A percentile compares a stretch with the other conserved stretches of the same genome.
Evolutionary conservation across 805 yeast species (phyloP).

Genomic region (Yarrowia divulgata): DNA sequence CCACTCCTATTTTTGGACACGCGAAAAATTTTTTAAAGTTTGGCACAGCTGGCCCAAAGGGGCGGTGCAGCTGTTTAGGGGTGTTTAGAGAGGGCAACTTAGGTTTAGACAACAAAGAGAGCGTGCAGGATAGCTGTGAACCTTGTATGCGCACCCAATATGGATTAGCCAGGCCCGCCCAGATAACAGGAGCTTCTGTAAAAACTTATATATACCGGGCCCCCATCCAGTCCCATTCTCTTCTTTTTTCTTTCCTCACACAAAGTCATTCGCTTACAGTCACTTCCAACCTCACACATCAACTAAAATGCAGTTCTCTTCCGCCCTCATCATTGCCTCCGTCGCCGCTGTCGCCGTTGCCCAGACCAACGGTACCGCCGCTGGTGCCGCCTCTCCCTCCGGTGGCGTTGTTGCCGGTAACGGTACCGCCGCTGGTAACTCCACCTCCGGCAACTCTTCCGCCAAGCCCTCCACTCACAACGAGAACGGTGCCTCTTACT

Average conservation of each 20-base stretch:
- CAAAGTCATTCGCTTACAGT: conserved; percentile 34
- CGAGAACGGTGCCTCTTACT: conserved; percentile 47
- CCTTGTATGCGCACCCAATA: conserved; percentile 6
- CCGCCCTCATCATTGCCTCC: conserved; percentile 46
- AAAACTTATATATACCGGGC: conserved; percentile 34
- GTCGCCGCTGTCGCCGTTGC: conserved; percentile 47
- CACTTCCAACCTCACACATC: background rate
- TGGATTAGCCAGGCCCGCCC: conserved; percentile 2
- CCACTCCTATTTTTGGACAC: conserved; percentile 24
- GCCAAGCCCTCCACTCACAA: conserved; percentile 45
- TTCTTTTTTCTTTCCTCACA: conserved; percentile 14
- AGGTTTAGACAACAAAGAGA: background rate
- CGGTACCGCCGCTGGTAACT: conserved; percentile 42
- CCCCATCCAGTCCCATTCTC: background rate
- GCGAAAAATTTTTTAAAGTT: conserved; percentile 14
- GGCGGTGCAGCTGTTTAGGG: conserved; percentile 36
- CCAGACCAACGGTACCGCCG: conserved; percentile 41
- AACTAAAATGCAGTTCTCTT: conserved; percentile 48
- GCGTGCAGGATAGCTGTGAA: conserved; percentile 10
- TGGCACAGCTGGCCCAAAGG: conserved; percentile 9
- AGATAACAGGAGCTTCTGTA: conserved; percentile 5
- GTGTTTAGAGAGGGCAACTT: background rate
- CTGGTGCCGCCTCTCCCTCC: conserved; percentile 42
- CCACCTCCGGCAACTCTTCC: conserved; percentile 45
- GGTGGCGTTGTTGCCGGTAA: conserved; percentile 40